Conservation (phyloP, 2,329 filamentous ascomycete genomes). For the Chrysoporthe puriensis region DNA sequence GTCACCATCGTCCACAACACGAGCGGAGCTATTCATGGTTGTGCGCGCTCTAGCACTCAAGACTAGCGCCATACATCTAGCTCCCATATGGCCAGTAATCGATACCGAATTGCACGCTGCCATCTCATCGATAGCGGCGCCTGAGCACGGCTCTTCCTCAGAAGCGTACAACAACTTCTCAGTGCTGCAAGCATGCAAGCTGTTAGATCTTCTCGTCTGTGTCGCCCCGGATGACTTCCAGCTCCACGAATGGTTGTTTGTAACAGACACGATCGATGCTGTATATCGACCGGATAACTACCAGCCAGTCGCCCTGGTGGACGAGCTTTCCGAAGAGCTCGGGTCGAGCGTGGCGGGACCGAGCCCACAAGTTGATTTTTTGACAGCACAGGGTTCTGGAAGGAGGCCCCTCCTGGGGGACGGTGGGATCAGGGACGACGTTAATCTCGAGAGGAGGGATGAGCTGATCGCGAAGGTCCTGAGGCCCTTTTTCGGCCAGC, state of each 20-base stretch:
- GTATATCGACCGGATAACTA: constrained; percentile 78
- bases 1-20: constrained; percentile 86
- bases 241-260: constrained; percentile 96
- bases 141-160: constrained; percentile 63
- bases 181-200: constrained; percentile 88
- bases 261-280: constrained; percentile 95
- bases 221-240: constrained; percentile 94
- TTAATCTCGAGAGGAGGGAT: constrained; percentile 62
- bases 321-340: constrained; percentile 81
- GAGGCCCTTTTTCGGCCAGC: constrained; percentile 84
- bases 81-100: constrained; percentile 86
- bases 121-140: constrained; percentile 72
- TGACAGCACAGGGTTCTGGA: constrained; percentile 41
- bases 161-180: constrained; percentile 78
- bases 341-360: constrained; percentile 49
- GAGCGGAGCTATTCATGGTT: constrained; percentile 88
- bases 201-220: constrained; percentile 86
- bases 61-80: constrained; percentile 77
- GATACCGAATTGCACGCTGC: constrained; percentile 84
- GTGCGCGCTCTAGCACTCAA: constrained; percentile 80
- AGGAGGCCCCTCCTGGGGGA: constrained; percentile 55
- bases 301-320: constrained; percentile 75
- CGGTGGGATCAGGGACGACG: constrained; percentile 59
- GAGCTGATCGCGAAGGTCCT: constrained; percentile 78
- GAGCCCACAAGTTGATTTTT: constrained; percentile 40